Conservation (phyloP, 495 filamentous ascomycete genomes). For the Podospora fimiseda region DNA sequence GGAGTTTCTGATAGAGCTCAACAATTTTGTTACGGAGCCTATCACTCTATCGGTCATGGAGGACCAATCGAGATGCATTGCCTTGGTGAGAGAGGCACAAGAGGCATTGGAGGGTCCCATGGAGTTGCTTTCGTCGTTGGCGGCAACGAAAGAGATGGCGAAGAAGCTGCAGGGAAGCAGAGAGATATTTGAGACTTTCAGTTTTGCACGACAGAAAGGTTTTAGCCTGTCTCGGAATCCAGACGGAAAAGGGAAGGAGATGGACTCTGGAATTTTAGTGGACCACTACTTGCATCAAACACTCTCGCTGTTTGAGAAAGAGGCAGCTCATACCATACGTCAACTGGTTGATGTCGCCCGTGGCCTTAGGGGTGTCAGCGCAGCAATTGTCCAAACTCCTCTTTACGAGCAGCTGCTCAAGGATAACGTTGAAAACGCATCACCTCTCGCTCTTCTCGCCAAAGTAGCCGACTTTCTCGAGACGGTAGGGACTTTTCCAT, state of each 20-base stretch:
- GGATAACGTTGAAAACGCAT: conserved; percentile 5
- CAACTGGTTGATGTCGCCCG: conserved; percentile 13
- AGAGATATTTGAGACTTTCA: background rate
- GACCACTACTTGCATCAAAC: background rate
- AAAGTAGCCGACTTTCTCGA: conserved; percentile 16
- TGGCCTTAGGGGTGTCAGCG: conserved; percentile 5
- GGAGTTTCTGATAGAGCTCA: conserved; percentile 12
- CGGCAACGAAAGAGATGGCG: background rate
- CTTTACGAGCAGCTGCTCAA: conserved; percentile 13
- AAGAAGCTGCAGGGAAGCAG: background rate
- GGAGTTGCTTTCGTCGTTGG: conserved; percentile 3
- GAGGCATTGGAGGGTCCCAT: conserved; percentile 8
- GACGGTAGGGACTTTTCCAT: conserved; percentile 15
- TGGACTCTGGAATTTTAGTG: background rate
- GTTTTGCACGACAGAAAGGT: background rate
- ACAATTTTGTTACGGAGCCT: conserved; percentile 13
- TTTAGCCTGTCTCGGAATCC: background rate
- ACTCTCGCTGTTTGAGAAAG: background rate
- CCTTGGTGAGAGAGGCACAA: conserved; percentile 9
- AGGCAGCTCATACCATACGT: conserved; percentile 1
- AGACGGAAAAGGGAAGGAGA: too few relatives aligned
- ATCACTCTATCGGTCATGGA: conserved; percentile 9
- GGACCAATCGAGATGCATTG: background rate
- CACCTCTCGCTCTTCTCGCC: conserved; percentile 12
- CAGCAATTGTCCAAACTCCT: conserved; percentile 2